phyloP scores from a whole-genome alignment of 106 monocot species.

The Dendrobium nobile region DNA sequence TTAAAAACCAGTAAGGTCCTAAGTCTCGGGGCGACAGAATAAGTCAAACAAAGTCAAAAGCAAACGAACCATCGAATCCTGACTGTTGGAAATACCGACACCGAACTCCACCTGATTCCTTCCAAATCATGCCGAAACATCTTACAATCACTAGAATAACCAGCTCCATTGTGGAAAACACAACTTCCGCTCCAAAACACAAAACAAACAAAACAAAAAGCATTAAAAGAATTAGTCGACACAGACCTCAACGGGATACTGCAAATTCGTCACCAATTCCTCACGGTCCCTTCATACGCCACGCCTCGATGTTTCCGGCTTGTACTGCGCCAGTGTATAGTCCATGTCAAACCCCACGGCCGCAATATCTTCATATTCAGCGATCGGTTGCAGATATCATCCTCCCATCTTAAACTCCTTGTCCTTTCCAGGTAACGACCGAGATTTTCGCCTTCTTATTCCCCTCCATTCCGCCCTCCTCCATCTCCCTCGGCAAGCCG shows the following conservation, averaged over 20 bases:
- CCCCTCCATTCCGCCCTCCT: constrained; percentile 13
- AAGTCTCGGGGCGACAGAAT: no score
- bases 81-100: no score
- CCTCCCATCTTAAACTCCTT: constrained; percentile 43
- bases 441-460: constrained; percentile 21
- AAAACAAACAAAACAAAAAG: background rate
- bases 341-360: constrained; percentile 99
- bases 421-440: constrained; percentile 38
- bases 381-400: constrained; percentile 80
- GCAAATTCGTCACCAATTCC: constrained; percentile 67
- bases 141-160: background rate
- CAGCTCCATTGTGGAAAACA: background rate
- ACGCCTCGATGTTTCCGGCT: constrained; percentile 83
- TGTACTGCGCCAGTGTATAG: constrained; percentile 95
- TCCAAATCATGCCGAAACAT: background rate
- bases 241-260: constrained; percentile 77
- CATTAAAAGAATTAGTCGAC: background rate
- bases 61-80: no score
- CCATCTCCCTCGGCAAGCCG: constrained; percentile 19
- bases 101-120: no score
- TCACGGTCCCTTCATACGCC: constrained; percentile 79
- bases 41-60: no score
- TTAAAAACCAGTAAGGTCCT: no score
- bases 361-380: constrained; percentile 85
- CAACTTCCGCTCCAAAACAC: background rate